Evolutionary conservation across 2,329 filamentous ascomycete genomes (phyloP).

Genomic region (Grosmannia huntii): DNA sequence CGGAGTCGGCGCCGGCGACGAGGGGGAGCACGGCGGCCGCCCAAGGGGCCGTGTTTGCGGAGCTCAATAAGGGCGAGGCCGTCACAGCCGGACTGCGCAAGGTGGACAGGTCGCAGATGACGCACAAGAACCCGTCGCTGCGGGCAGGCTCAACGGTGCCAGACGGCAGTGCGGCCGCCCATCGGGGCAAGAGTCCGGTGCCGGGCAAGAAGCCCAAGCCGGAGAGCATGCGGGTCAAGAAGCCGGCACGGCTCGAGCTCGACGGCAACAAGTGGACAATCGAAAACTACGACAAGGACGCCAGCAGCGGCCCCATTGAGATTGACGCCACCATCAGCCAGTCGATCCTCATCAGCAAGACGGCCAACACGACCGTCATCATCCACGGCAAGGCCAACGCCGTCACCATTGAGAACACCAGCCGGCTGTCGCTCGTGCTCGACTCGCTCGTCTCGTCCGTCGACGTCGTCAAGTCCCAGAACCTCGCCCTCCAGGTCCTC

Average conservation of each 20-base stretch:
- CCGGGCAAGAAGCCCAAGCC: constrained; percentile 82
- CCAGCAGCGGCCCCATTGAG: constrained; percentile 46
- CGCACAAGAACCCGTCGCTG: constrained; percentile 90
- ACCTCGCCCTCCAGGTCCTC: constrained; percentile 87
- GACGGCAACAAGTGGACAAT: constrained; percentile 91
- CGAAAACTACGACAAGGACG: constrained; percentile 78
- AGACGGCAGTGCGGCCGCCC: constrained; percentile 22
- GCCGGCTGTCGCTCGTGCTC: constrained; percentile 70
- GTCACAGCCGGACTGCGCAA: constrained; percentile 84
- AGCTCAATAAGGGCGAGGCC: constrained; percentile 78
- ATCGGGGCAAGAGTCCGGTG: constrained; percentile 69
- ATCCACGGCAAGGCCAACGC: constrained; percentile 91
- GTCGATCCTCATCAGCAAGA: constrained; percentile 82
- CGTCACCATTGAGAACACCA: constrained; percentile 88
- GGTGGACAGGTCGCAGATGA: constrained; percentile 93
- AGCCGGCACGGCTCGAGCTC: constrained; percentile 64
- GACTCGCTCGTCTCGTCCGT: constrained; percentile 83
- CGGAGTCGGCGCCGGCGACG: constrained; percentile 30
- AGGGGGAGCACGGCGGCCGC: constrained; percentile 36
- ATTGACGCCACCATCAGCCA: constrained; percentile 74
- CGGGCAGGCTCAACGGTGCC: constrained; percentile 61
- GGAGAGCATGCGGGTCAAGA: constrained; percentile 73
- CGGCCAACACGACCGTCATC: constrained; percentile 81
- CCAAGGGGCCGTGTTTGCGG: constrained; percentile 78
- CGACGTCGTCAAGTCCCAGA: constrained; percentile 89